Conservation (phyloP, 2,329 filamentous ascomycete species). For the Neofusicoccum sp. region DNA sequence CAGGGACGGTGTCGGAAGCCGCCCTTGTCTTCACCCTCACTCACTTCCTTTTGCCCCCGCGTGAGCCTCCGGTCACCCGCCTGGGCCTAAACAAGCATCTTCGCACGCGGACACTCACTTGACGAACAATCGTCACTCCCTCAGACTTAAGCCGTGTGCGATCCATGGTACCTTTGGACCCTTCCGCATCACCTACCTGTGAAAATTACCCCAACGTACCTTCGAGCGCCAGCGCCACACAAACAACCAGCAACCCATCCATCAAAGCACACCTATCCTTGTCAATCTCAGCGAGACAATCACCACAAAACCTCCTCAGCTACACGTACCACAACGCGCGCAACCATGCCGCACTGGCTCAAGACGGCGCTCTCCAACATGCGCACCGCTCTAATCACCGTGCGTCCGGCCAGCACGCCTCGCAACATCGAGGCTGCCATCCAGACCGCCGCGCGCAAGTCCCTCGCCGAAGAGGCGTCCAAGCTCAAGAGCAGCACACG, state of each 20-base stretch:
- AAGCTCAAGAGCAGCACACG: not conserved
- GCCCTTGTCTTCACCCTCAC: not conserved
- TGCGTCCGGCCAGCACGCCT: not conserved
- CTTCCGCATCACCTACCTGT: not conserved
- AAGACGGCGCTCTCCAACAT: not conserved
- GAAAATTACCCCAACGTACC: not conserved
- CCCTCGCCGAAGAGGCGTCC: not conserved
- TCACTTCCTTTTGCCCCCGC: not conserved
- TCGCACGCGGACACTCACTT: not conserved
- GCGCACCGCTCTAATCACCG: constrained; percentile 1
- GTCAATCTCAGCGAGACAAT: not conserved
- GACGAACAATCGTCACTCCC: not conserved
- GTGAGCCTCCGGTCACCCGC: not conserved
- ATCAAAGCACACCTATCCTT: not conserved
- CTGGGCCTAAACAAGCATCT: not conserved
- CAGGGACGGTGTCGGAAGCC: not conserved
- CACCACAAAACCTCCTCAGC: not conserved
- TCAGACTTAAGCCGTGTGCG: not conserved
- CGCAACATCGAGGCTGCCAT: not conserved
- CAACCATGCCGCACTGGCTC: constrained; percentile 10
- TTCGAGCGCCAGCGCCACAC: not conserved
- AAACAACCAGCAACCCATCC: not conserved
- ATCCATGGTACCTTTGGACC: not conserved
- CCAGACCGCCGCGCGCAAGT: not conserved
- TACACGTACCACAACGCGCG: not conserved